Percentiles rank a stretch among this genome's conserved stretches.
These are phyloP conservation scores for Chrysopogon serrulatus DNA, from an alignment of 176 grass and related monocot genomes.

Conservation along the genomic window DNA sequence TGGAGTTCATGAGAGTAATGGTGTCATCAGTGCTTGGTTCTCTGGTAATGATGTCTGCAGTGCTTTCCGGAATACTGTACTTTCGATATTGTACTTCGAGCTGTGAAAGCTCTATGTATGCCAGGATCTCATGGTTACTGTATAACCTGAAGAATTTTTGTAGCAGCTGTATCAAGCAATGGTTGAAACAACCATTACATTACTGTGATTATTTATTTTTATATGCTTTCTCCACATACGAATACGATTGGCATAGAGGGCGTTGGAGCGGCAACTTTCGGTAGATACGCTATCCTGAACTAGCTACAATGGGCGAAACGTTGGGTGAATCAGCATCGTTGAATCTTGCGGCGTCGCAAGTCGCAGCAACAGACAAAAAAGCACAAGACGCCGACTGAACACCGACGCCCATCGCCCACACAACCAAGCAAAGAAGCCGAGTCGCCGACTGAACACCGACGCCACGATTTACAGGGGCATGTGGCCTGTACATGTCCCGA, in stretches of 20 bases:
- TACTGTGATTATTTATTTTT: not conserved
- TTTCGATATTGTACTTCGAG: constrained; percentile 75
- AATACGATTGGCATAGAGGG: not conserved
- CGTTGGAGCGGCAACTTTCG: no score
- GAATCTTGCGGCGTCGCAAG: no score
- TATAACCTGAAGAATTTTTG: not conserved
- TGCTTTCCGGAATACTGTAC: constrained; percentile 36
- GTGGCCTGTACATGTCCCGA: no score
- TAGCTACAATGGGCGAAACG: no score
- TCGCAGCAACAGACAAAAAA: no score
- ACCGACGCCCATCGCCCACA: no score
- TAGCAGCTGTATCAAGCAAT: not conserved
- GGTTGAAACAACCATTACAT: not conserved
- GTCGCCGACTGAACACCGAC: no score
- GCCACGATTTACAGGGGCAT: no score
- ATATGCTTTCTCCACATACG: not conserved
- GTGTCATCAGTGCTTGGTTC: constrained; percentile 78
- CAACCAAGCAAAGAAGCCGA: no score
- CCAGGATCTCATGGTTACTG: not conserved
- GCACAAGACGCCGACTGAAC: no score
- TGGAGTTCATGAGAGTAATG: constrained; percentile 48
- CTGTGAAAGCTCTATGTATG: not conserved
- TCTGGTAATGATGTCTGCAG: constrained; percentile 32
- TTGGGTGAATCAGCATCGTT: no score
- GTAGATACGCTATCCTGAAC: no score